These are phyloP conservation scores for Stylosanthes scabra DNA, from an alignment of 331 rosid species.

Conservation along the genomic window DNA sequence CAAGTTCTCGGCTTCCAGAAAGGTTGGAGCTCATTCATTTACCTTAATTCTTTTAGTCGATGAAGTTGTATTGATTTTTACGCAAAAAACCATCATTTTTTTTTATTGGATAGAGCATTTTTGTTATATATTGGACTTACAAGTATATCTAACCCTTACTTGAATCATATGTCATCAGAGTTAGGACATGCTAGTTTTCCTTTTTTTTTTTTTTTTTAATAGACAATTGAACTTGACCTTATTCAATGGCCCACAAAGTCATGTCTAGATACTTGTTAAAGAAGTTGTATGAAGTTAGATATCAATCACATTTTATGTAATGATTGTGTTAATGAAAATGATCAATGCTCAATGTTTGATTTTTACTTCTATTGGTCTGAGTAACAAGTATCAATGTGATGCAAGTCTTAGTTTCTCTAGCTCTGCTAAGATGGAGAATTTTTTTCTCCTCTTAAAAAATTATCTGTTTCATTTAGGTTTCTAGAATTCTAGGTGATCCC, in stretches of 20 bases:
- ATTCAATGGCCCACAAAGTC: constrained; percentile 15
- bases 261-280: constrained; percentile 21
- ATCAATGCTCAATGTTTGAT: constrained; percentile 15
- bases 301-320: too few species aligned
- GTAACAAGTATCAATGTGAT: constrained; percentile 8
- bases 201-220: not conserved
- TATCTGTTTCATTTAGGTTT: constrained; percentile 22
- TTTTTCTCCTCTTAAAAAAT: not conserved
- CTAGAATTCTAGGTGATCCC: constrained; percentile 9
- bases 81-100: constrained; percentile 15
- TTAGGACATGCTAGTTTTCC: constrained; percentile 29
- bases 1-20: constrained; percentile 83
- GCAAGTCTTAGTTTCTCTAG: constrained; percentile 29
- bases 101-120: constrained; percentile 3
- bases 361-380: constrained; percentile 26
- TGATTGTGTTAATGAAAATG: too few species aligned
- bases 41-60: constrained; percentile 27
- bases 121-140: constrained; percentile 13
- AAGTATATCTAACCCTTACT: not conserved
- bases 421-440: not conserved
- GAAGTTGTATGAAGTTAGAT: constrained; percentile 15
- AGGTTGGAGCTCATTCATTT: constrained; percentile 60
- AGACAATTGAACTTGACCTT: constrained; percentile 13
- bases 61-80: constrained; percentile 23
- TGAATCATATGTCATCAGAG: constrained; percentile 19